These are phyloP conservation scores for Blastomyces gilchristii DNA, from an alignment of 2,329 filamentous ascomycete species.

Conservation along the genomic window DNA sequence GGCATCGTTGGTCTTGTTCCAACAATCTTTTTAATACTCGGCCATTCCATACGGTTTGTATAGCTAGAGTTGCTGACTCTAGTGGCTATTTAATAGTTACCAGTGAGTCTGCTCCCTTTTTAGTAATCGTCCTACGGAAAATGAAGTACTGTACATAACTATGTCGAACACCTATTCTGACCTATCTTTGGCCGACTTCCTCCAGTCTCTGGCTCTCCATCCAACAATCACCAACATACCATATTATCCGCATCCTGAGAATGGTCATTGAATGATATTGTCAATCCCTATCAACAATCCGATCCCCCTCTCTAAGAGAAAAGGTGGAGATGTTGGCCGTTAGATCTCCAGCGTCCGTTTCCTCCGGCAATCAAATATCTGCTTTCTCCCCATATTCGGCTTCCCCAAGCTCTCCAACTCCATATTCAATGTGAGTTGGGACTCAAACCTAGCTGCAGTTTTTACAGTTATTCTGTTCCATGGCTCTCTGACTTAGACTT, in stretches of 20 bases:
- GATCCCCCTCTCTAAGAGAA: no score
- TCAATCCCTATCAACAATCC: not conserved
- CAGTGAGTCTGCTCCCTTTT: not conserved
- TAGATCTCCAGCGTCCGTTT: constrained; percentile 21
- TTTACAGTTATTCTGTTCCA: not conserved
- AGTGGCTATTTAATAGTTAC: not conserved
- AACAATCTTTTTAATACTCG: not conserved
- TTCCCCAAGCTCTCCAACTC: constrained; percentile 10
- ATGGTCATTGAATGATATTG: constrained; percentile 1
- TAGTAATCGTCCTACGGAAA: no score
- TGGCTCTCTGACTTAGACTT: not conserved
- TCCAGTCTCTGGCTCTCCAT: not conserved
- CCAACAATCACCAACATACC: not conserved
- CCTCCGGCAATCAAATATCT: constrained; percentile 12
- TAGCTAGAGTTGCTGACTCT: not conserved
- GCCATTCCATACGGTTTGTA: not conserved
- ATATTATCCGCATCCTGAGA: not conserved
- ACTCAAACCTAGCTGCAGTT: not conserved
- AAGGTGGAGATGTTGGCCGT: constrained; percentile 22
- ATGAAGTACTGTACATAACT: no score
- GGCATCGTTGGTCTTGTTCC: not conserved
- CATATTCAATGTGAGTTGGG: constrained; percentile 18
- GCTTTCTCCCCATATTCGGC: constrained; percentile 10
- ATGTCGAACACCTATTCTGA: not conserved
- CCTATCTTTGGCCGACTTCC: not conserved